Evolutionary conservation across 768 basidiomycete genomes (phyloP), one percentile per base, ranked within the genome.

Genomic region (Daedalea quercina): DNA sequence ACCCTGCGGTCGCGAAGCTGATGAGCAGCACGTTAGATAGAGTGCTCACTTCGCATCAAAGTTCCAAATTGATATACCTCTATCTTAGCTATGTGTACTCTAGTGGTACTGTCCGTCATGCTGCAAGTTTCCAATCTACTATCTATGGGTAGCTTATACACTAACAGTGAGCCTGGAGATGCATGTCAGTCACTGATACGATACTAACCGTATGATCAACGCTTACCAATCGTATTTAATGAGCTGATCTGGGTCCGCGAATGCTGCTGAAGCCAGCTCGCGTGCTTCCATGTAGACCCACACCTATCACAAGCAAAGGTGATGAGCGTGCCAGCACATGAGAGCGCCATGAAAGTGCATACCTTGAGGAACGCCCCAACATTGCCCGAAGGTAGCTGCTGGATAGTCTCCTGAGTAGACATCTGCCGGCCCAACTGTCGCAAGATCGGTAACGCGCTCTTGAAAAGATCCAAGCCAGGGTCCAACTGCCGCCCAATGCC

Each of bases 201-300:
- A 6, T 22, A 6, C 25, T 4, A 37, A 50, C 42, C 44, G 44
- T 25, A 31, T 52, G 53, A 25, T 55, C n/a, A 12, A 37, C 9
- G 70, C 90, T 60, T 62, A 94, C 93, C 82, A 81, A 67, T 91
- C 93, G 65, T 90, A 87, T 69, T 87, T 89, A 34, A 97, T 77
- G 57, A 94, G 73, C 45, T 91, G 84, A 61, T 99, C 95, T 12
- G 85, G 81, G 57, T 92, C 84, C 50, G 85, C 77, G 35, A 90
- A 78, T 2, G 89, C 87, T 1, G 85, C 72, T 11, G 85, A 81
- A 7, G 89, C 92, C 52, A 98, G 75, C 54, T 90, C 87, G 54
- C 94, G 78, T 3, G 94, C 94, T 72, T 98, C 95, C 37, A 95
- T 73, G 82, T 85, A 91, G 25, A 97, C 76, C 95, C 94, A 97